Evolutionary conservation across 805 yeast species (phyloP).

Genomic region (Wickerhamiella lipophila): DNA sequence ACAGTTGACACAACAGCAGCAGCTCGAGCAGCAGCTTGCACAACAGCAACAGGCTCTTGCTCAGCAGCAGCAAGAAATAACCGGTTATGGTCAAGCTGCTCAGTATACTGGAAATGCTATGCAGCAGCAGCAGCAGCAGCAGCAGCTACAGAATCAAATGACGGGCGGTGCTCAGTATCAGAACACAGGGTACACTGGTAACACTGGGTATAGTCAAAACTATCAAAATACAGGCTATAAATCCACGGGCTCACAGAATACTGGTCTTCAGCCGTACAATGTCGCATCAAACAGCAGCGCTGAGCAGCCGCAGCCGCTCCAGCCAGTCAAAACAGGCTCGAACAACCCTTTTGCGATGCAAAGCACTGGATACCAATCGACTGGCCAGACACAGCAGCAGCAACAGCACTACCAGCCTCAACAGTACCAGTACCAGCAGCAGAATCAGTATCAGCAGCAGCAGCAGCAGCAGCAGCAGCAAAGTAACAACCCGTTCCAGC

Average conservation of each 20-base stretch:
- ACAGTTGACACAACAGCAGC: conserved; percentile 23
- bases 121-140: background rate
- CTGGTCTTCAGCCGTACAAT: background rate
- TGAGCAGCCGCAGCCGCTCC: conserved; percentile 23
- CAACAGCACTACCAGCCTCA: background rate
- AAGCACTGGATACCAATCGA: conserved; percentile 19
- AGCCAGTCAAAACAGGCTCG: conserved; percentile 55
- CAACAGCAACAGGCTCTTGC: conserved; percentile 24
- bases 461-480: background rate
- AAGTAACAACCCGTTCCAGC: conserved; percentile 45
- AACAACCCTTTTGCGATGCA: conserved; percentile 61
- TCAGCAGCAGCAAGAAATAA: conserved; percentile 23
- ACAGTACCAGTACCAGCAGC: background rate
- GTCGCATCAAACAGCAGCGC: background rate
- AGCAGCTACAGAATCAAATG: background rate
- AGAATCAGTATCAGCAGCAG: background rate
- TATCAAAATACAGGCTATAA: conserved; percentile 1
- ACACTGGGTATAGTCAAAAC: conserved; percentile 21
- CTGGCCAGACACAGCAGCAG: background rate
- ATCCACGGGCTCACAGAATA: background rate
- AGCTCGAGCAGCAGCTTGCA: conserved; percentile 10
- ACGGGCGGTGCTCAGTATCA: background rate
- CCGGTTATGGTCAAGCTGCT: conserved; percentile 25
- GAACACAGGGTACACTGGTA: background rate
- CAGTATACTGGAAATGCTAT: background rate